phyloP scores from a whole-genome alignment of 1,284 basidiomycete genomes.

The Leccinum fallax region DNA sequence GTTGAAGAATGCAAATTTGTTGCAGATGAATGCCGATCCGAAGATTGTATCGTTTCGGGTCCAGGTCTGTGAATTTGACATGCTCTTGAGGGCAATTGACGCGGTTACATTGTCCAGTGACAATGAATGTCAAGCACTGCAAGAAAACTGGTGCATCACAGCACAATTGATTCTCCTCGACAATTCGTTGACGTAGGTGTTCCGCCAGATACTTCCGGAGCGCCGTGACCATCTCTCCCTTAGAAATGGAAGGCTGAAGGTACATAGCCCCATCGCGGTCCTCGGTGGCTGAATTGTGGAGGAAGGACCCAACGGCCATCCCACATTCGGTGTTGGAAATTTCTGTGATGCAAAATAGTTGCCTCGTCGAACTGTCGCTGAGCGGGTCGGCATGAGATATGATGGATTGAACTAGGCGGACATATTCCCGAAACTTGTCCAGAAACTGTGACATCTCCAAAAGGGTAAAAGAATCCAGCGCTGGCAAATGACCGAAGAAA shows the following conservation, averaged over 20 bases:
- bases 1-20: constrained; percentile 50
- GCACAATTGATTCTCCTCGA: constrained; percentile 40
- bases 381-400: constrained; percentile 33
- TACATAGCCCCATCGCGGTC: constrained; percentile 7
- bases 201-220: constrained; percentile 29
- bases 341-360: constrained; percentile 43
- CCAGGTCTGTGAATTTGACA: constrained; percentile 26
- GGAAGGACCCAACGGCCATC: constrained; percentile 33
- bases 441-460: constrained; percentile 37
- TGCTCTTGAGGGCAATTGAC: constrained; percentile 44
- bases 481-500: constrained; percentile 20
- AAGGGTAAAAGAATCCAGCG: constrained; percentile 12
- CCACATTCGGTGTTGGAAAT: constrained; percentile 32
- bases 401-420: constrained; percentile 36
- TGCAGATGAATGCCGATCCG: constrained; percentile 48
- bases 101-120: constrained; percentile 40
- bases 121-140: constrained; percentile 43
- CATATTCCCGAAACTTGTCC: constrained; percentile 40
- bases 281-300: constrained; percentile 14
- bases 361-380: constrained; percentile 26
- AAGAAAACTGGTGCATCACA: constrained; percentile 36
- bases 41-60: constrained; percentile 38
- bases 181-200: constrained; percentile 36
- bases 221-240: constrained; percentile 5
- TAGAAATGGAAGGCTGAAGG: constrained; percentile 8